Base-by-base conservation (phyloP, 192 early-diverging fungal genomes). In the Rhizophagus sp. region DNA sequence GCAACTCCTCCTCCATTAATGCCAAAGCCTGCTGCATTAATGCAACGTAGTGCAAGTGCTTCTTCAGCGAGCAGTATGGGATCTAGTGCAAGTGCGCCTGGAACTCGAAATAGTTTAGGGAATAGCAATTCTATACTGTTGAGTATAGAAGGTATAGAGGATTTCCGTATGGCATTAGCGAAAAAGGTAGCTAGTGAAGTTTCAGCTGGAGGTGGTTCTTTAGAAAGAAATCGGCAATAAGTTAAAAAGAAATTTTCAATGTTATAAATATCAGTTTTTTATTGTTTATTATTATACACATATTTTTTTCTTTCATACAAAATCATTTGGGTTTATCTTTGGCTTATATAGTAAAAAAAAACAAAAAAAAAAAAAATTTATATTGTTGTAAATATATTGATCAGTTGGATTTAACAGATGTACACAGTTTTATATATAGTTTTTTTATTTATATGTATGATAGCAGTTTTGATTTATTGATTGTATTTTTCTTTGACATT, bases 1-100 rank as follows among this genome's bases (percentile, higher is more conserved):
- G 30, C 64, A 7, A 49, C 77, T 24, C 77, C 77, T 12, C 77
- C 77, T 17, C 77, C 77, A 19, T 57, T 78, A 36, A 22, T 78
- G 13, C 77, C 77, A 36, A 78, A 78, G n/a, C 77, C 77, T 19
- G 47, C 77, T 17, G 44, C 65, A 17, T 36, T 78, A 22, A 50
- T 78, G 77, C 77, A 78, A 39, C 36, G 77, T 36, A 78, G 77
- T 68, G 62, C 77, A 17, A 78, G 77, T 52, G 44, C 77, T 7
- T 78, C 77, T 33, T 78, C 77, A 6, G 49, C 47, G 10, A 78
- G 65, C 52, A 69, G 77, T 27, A 62, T 62, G 39, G 50, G 77
- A 41, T 76, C 74, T 24, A 63, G 27, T 36, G 34, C 57, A 0
- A 63, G 74, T 76, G 22, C 33, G 2, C 33, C 74, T 36, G 34